Evolutionary conservation across 1,284 basidiomycete species (phyloP), one percentile per base, ranked within the genome.

Genomic region (Pascua guehoae): DNA sequence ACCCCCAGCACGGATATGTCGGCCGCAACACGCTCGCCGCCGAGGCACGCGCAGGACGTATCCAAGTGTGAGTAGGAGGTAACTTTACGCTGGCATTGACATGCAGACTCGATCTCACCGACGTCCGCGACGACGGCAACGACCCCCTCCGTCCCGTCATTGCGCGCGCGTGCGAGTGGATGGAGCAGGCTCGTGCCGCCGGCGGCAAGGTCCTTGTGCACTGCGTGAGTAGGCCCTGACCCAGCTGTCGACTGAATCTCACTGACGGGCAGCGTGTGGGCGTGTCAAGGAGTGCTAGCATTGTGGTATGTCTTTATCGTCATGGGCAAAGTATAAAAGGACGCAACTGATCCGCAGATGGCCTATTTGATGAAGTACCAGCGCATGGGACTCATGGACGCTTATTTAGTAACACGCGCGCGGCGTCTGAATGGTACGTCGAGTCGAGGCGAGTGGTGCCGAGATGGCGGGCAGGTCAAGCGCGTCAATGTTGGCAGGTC

Each of bases 351-450:
- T 37, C 24, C 3, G 16, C 56, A 78, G 84, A 94, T 98, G 70
- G 95, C 94, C 10, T 97, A 97, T 76, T 88, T 96, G 67, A 97
- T 97, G 93, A 89, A 93, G 71, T 86, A 94, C 71, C 84, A 93
- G n/a, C 81, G 83, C 44, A 80, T 96, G 52, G 86, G 88, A 44
- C 85, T 98, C 53, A 90, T 94, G 62, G 91, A 94, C 69, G 90
- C 92, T 24, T 98, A 97, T 78, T 82, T 98, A 64, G 60, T 75
- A 58, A 75, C 73, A 9, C 66, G 76, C 37, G 73, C 71, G 17
- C 58, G 73, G 47, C 61, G 74, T 10, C 62, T 79, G 57, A 78
- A 76, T 55, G 72, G 74, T 74, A 45, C 51, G 70, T 32, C 24
- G 24, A 32, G 24, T 32, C 24, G 24, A 32, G 24, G 24, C 24